A percentile compares a stretch with the other conserved stretches of the same genome.
These are phyloP conservation scores for Sindora glabra DNA, from an alignment of 306 rosid genomes.

Conservation along the genomic window DNA sequence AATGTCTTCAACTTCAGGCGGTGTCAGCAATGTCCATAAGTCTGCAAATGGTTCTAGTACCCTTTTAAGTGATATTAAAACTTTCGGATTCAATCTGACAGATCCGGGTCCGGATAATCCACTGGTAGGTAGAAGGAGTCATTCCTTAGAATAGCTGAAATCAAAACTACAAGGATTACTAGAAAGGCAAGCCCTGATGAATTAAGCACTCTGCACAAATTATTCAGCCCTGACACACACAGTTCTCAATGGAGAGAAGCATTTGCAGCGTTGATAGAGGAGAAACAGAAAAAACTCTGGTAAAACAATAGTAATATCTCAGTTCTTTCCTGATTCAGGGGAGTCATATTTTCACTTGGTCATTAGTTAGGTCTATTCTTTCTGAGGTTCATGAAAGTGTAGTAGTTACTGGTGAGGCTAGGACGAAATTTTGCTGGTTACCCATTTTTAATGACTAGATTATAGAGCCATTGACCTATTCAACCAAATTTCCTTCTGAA, in stretches of 20 bases:
- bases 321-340: constrained; percentile 41
- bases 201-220: constrained; percentile 37
- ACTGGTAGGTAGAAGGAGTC: constrained; percentile 14
- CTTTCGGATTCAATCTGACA: constrained; percentile 37
- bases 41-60: constrained; percentile 20
- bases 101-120: constrained; percentile 19
- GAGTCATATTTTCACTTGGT: constrained; percentile 24
- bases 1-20: constrained; percentile 8
- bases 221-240: constrained; percentile 34
- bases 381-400: constrained; percentile 18
- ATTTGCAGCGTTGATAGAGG: constrained; percentile 42
- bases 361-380: constrained; percentile 33
- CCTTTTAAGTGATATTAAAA: constrained; percentile 23
- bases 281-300: constrained; percentile 38
- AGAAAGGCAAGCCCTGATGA: constrained; percentile 51
- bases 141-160: constrained; percentile 31
- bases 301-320: constrained; percentile 31
- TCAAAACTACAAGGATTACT: constrained; percentile 37
- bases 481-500: constrained; percentile 1
- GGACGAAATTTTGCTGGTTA: constrained; percentile 26
- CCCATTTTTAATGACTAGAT: constrained; percentile 23
- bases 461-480: constrained; percentile 26
- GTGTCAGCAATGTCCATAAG: constrained; percentile 14
- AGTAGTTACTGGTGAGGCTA: constrained; percentile 26
- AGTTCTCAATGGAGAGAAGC: constrained; percentile 34